phyloP scores from a whole-genome alignment of 1,139 yeast species.

The Yamadazyma pseudoaaseri region DNA sequence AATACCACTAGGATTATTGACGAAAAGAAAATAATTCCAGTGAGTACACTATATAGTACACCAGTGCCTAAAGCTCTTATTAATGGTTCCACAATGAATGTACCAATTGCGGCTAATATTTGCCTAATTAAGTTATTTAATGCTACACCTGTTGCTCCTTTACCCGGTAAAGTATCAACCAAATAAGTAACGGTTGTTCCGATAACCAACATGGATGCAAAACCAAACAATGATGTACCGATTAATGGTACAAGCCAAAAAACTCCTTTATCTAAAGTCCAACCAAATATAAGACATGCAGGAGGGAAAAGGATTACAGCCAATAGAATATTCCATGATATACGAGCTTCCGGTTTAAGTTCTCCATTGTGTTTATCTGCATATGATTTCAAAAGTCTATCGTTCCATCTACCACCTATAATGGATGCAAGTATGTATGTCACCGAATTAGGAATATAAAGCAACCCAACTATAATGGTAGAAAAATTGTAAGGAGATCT shows the following conservation, averaged over 20 bases:
- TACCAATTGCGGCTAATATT: constrained; percentile 71
- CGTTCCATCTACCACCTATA: constrained; percentile 80
- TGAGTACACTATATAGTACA: constrained; percentile 63
- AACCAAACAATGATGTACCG: constrained; percentile 80
- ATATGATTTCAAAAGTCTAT: constrained; percentile 53
- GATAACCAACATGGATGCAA: constrained; percentile 80
- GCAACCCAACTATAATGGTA: constrained; percentile 65
- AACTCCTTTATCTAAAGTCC: constrained; percentile 67
- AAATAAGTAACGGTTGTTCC: constrained; percentile 80
- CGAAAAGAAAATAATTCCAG: constrained; percentile 52
- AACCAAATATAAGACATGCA: constrained; percentile 73
- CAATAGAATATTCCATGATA: constrained; percentile 69
- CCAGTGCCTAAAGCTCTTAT: constrained; percentile 67
- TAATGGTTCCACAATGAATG: constrained; percentile 73
- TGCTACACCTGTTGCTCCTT: constrained; percentile 89
- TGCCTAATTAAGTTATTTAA: constrained; percentile 74
- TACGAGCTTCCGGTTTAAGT: constrained; percentile 72
- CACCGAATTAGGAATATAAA: constrained; percentile 81
- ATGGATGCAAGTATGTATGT: constrained; percentile 73
- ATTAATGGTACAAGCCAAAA: constrained; percentile 77
- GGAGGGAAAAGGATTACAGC: constrained; percentile 65
- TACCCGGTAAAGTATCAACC: constrained; percentile 83
- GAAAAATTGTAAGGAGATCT: constrained; percentile 67
- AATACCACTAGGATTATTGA: constrained; percentile 46
- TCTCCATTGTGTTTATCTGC: constrained; percentile 61